Evolutionary conservation across 305 asterid genomes (phyloP).

Genomic region (Solanum hybrid): DNA sequence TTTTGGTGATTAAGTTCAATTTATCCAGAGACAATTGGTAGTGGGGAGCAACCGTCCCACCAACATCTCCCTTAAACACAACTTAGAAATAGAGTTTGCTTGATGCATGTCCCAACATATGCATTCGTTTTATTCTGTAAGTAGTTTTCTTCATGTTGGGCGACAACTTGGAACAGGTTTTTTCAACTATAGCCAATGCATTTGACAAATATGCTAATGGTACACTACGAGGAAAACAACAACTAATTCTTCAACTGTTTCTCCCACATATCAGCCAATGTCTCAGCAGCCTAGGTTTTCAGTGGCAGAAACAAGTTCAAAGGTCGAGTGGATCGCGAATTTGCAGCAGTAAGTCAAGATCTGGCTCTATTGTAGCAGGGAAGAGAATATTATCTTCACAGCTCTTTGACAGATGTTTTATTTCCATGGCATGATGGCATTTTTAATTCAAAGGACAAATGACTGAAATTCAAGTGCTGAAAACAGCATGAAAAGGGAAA

Average conservation of each 20-base stretch:
- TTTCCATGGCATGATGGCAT: not conserved
- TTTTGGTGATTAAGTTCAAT: not conserved
- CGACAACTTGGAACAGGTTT: not conserved
- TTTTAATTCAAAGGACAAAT: not conserved
- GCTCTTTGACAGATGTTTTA: not conserved
- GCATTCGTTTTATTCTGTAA: not conserved
- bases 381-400: not conserved
- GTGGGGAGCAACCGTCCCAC: constrained; percentile 4
- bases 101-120: not conserved
- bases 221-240: not conserved
- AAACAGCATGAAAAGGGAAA: not conserved
- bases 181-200: not conserved
- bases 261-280: not conserved
- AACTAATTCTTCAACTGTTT: not conserved
- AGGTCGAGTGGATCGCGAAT: not conserved
- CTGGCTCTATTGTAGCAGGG: not conserved
- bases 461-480: not conserved
- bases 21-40: not conserved
- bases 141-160: not conserved
- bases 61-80: not conserved
- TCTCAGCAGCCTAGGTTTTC: not conserved
- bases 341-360: not conserved
- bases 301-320: not conserved
- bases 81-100: not conserved
- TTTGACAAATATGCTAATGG: not conserved